Percentiles rank a stretch among this genome's conserved stretches.
phyloP scores from a whole-genome alignment of 306 rosid species.

The Begonia loranthoides region DNA sequence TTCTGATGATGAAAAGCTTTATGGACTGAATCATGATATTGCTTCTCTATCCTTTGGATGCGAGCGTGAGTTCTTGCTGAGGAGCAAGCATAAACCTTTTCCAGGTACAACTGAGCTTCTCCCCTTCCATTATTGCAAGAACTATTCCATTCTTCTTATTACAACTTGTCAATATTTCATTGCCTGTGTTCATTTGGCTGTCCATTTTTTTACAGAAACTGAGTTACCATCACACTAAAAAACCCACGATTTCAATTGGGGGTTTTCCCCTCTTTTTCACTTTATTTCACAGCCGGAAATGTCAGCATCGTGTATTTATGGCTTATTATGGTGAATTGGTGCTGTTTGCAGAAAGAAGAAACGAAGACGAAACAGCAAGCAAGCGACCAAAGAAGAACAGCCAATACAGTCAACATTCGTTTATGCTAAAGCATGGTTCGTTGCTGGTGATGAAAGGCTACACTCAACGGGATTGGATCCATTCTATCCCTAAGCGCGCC shows the following conservation, averaged over 20 bases:
- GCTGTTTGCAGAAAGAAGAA: slow-evolving; percentile 19
- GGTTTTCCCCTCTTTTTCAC: no score
- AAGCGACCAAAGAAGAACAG: slow-evolving; percentile 50
- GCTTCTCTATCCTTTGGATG: slow-evolving; percentile 82
- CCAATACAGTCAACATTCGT: slow-evolving; percentile 40
- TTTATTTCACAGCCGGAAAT: no score
- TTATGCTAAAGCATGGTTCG: slow-evolving; percentile 73
- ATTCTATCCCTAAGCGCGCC: slow-evolving; percentile 75
- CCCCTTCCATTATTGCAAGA: not conserved
- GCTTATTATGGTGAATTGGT: no score
- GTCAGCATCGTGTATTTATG: no score
- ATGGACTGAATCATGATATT: slow-evolving; percentile 72
- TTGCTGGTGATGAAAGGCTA: slow-evolving; percentile 82
- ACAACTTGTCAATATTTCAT: no score
- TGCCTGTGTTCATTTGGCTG: no score
- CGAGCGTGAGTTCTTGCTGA: slow-evolving; percentile 78
- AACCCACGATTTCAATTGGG: no score
- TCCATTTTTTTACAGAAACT: no score
- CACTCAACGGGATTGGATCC: slow-evolving; percentile 93
- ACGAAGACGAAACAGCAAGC: slow-evolving; percentile 33
- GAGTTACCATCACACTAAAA: no score
- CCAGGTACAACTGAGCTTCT: slow-evolving; percentile 15
- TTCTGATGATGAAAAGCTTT: slow-evolving; percentile 86
- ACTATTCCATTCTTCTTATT: not conserved
- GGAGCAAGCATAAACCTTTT: slow-evolving; percentile 39